Base-by-base conservation (phyloP, 768 basidiomycete species). In the Pleurotus salmoneostramineus region DNA sequence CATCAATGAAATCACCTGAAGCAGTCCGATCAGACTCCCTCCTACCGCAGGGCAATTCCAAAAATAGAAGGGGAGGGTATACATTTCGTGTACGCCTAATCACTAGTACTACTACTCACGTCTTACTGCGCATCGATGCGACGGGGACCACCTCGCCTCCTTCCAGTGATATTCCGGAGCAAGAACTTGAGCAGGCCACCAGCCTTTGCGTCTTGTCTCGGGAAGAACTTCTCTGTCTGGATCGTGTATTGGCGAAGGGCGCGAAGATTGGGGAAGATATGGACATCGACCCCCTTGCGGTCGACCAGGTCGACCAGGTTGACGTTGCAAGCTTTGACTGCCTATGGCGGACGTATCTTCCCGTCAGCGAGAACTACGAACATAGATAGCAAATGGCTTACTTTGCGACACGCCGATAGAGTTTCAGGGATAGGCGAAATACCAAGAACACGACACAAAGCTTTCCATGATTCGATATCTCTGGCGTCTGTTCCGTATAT, bases 241-340 rank as follows among this genome's bases (percentile, higher is more conserved):
- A 8, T 56, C 0, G 73, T 73, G 54, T 77, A 79, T 8, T 37
- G 36, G 34, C 70, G 72, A 15, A 78, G 62, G 4, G 58, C 66
- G 0, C 36, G 1, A 12, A 71, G 72, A 1, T 68, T 66, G 0
- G 2, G 6, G 57, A 74, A 76, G 1, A 61, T 55, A 0, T 12
- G 56, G 8, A 69, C 54, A 0, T 50, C 56, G 6, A 45, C 37
- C 2, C 51, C 56, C 2, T 61, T 58, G 37, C 37, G 37, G 52
- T 75, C 69, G 10, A 72, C 63, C 8, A 77, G 58, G 57, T 77
- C 76, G 5, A 76, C 68, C n/a, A 77, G 63, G 58, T 78, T 78
- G 33, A 77, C 74, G 54, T 74, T 68, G 0, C 66, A 68, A 6
- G 48, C 50, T 12, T 55, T 46, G 4, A 76, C 68, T 2, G 62